phyloP scores from a whole-genome alignment of 1,284 basidiomycete species.

The Ustilago nuda region DNA sequence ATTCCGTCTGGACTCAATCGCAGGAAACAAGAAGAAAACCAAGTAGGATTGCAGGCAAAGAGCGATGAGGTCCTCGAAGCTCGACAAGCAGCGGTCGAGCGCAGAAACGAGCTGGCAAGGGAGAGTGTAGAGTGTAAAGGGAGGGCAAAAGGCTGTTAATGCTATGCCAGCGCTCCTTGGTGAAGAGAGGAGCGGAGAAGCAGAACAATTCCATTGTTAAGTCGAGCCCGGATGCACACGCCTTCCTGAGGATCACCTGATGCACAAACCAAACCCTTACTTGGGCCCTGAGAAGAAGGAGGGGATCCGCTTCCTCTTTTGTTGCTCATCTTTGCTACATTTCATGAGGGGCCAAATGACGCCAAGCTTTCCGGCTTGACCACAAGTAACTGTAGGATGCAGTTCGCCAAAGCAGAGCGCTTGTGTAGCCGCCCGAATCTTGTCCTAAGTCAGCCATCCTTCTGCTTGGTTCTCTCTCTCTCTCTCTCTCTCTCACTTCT shows the following conservation, averaged over 20 bases:
- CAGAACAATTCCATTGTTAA: not conserved
- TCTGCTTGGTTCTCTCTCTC: not conserved
- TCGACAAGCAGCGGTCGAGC: too few relatives aligned
- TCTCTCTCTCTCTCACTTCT: not conserved
- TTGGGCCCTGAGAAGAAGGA: slow-evolving; percentile 26
- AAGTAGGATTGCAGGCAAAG: too few relatives aligned
- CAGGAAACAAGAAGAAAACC: too few relatives aligned
- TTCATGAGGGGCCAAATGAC: not conserved
- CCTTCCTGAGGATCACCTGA: not conserved
- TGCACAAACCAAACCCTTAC: slow-evolving; percentile 16
- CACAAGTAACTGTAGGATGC: not conserved
- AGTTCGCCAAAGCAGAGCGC: not conserved
- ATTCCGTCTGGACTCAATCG: too few relatives aligned
- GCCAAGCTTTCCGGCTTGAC: not conserved
- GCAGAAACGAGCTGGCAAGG: too few relatives aligned
- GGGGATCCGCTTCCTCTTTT: slow-evolving; percentile 1
- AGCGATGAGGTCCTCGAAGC: too few relatives aligned
- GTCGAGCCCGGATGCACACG: too few relatives aligned
- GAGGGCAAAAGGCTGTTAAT: too few relatives aligned
- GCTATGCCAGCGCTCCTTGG: too few relatives aligned
- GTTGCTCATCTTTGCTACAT: not conserved
- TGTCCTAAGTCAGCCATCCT: not conserved
- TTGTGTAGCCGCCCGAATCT: slow-evolving; percentile 14
- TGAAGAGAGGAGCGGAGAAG: too few relatives aligned
- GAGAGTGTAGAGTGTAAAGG: too few relatives aligned